Conservation (phyloP, 148 eudicot species). For the Simmondsia chinensis region DNA sequence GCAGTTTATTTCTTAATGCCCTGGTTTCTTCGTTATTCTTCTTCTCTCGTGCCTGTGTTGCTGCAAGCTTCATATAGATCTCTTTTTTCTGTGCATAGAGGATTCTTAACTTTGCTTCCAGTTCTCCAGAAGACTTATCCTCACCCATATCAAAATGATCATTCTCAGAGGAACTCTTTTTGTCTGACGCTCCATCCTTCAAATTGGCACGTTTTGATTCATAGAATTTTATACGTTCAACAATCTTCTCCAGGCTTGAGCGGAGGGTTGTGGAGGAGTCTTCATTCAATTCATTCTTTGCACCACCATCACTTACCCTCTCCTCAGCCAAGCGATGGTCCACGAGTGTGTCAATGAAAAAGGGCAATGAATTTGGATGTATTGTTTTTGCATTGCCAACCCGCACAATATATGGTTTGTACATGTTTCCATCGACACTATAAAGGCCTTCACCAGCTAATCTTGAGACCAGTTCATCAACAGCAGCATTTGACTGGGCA, state of each 20-base stretch:
- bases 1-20: conserved; percentile 56
- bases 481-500: conserved; percentile 99
- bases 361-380: conserved; percentile 84
- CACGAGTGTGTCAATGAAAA: conserved; percentile 89
- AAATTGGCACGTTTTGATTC: conserved; percentile 86
- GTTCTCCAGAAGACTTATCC: conserved; percentile 49
- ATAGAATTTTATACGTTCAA: conserved; percentile 63
- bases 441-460: conserved; percentile 81
- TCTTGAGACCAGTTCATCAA: conserved; percentile 93
- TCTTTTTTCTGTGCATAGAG: conserved; percentile 67
- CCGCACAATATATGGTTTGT: conserved; percentile 94
- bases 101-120: conserved; percentile 62
- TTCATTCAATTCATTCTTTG: conserved; percentile 23
- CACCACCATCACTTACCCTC: conserved; percentile 28
- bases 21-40: conserved; percentile 68
- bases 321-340: conserved; percentile 72
- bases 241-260: conserved; percentile 71
- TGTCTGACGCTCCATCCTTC: conserved; percentile 40
- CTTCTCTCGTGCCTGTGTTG: conserved; percentile 76
- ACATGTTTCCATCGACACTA: conserved; percentile 71
- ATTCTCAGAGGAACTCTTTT: conserved; percentile 28
- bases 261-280: conserved; percentile 54
- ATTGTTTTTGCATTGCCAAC: conserved; percentile 95
- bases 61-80: conserved; percentile 60
- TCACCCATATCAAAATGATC: conserved; percentile 33